Conservation (phyloP, 768 basidiomycete species). For the Mycena rosella region DNA sequence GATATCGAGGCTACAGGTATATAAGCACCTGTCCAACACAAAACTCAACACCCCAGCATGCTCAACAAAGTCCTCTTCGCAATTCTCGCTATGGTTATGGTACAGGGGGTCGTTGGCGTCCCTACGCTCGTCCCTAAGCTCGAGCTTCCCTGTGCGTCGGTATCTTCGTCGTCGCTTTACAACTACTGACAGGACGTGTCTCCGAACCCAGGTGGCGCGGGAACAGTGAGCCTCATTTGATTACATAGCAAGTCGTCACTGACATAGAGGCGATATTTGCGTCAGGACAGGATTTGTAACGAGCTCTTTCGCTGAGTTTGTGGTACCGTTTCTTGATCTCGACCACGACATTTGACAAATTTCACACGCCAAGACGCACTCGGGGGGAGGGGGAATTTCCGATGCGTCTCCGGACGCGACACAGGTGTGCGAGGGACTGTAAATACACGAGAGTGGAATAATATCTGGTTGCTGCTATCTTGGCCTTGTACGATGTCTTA, state of each 20-base stretch:
- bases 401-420: not conserved
- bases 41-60: slow-evolving; percentile 5
- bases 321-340: slow-evolving; percentile 1
- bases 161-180: not conserved
- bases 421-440: slow-evolving; percentile 1
- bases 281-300: slow-evolving; percentile 4
- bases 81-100: too few species aligned
- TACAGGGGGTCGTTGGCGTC: slow-evolving; percentile 7
- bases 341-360: not conserved
- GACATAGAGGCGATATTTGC: slow-evolving; percentile 3
- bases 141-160: slow-evolving; percentile 5
- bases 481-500: slow-evolving; percentile 1
- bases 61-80: too few species aligned
- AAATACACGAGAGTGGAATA: slow-evolving; percentile 1
- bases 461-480: not conserved
- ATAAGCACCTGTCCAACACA: slow-evolving; percentile 9
- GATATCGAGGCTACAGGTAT: slow-evolving; percentile 1
- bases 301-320: slow-evolving; percentile 2
- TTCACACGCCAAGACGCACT: slow-evolving; percentile 2
- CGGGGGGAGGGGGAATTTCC: not conserved
- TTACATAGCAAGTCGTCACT: slow-evolving; percentile 8
- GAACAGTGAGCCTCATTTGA: slow-evolving; percentile 10
- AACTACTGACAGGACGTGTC: slow-evolving; percentile 8
- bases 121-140: slow-evolving; percentile 2
- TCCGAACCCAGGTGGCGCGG: slow-evolving; percentile 7